Evolutionary conservation across 768 basidiomycete species (phyloP).

Genomic region (Trametes maxima): DNA sequence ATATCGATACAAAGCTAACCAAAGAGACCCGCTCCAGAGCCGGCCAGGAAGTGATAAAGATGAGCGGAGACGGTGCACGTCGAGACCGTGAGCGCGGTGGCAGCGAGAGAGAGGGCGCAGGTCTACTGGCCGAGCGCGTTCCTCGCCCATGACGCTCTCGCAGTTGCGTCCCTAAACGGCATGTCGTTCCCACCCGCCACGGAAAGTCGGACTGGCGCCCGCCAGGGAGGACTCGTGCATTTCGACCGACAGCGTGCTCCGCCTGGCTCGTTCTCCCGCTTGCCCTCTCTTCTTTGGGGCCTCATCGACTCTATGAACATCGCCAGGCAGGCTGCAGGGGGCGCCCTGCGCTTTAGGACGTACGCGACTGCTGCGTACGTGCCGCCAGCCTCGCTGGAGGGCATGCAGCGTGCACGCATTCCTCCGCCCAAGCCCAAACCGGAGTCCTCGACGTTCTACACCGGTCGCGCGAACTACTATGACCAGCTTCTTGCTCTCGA

Average conservation of each 20-base stretch:
- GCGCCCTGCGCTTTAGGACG: conserved; percentile 16
- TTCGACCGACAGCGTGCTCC: conserved; percentile 19
- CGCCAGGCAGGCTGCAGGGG: conserved; percentile 9
- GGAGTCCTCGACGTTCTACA: conserved; percentile 80
- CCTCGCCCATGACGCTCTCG: conserved; percentile 13
- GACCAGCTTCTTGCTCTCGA: conserved; percentile 73
- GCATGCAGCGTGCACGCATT: conserved; percentile 8
- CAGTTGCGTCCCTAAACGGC: conserved; percentile 9
- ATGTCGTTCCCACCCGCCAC: conserved; percentile 18
- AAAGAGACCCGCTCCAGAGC: conserved; percentile 17
- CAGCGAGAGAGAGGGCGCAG: not conserved
- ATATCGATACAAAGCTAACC: not conserved
- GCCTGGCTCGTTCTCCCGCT: conserved; percentile 6
- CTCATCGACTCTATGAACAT: conserved; percentile 23
- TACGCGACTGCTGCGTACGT: conserved; percentile 33
- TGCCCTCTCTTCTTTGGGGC: not conserved
- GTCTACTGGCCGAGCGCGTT: conserved; percentile 1
- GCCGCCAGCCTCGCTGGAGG: conserved; percentile 33
- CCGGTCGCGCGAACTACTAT: conserved; percentile 73
- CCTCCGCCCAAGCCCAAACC: conserved; percentile 41
- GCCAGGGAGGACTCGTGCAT: conserved; percentile 5
- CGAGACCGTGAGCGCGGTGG: not conserved
- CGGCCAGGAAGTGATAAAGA: not conserved
- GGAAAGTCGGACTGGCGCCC: conserved; percentile 12
- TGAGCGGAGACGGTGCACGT: conserved; percentile 1